These are phyloP conservation scores for Aspergillus sclerotialis DNA, from an alignment of 2,329 filamentous ascomycete genomes.

Conservation along the genomic window DNA sequence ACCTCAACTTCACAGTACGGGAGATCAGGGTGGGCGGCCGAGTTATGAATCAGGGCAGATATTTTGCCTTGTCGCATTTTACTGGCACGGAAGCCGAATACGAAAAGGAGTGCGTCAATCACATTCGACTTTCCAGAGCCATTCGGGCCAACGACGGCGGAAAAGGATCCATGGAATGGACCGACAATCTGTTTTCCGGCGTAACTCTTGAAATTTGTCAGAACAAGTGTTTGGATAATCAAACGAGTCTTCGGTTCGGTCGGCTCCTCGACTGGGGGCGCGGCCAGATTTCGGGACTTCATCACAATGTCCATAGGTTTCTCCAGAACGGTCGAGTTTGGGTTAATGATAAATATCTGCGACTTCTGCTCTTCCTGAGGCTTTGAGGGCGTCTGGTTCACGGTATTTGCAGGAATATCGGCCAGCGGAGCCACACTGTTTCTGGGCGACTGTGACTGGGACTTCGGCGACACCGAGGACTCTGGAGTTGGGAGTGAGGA, in stretches of 20 bases:
- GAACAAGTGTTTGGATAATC: slow-evolving; percentile 83
- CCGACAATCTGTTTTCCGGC: slow-evolving; percentile 91
- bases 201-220: slow-evolving; percentile 99
- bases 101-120: slow-evolving; percentile 93
- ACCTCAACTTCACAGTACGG: slow-evolving; percentile 94
- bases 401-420: slow-evolving; percentile 63
- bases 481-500: slow-evolving; percentile 42
- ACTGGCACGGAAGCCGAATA: slow-evolving; percentile 98
- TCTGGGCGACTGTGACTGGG: slow-evolving; percentile 28
- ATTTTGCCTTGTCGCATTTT: slow-evolving; percentile 99
- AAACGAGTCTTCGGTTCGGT: slow-evolving; percentile 74
- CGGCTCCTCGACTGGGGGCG: slow-evolving; percentile 62
- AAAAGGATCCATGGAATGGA: slow-evolving; percentile 94
- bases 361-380: slow-evolving; percentile 37
- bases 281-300: slow-evolving; percentile 68
- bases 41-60: slow-evolving; percentile 95
- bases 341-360: slow-evolving; percentile 58
- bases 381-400: slow-evolving; percentile 55
- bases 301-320: slow-evolving; percentile 91
- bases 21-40: slow-evolving; percentile 74
- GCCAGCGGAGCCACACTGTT: slow-evolving; percentile 55
- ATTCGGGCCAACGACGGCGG: slow-evolving; percentile 94
- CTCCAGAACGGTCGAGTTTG: slow-evolving; percentile 71
- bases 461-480: slow-evolving; percentile 48
- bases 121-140: slow-evolving; percentile 98